Evolutionary conservation across 768 basidiomycete species (phyloP).

Genomic region (Glaciozyma antarctica): DNA sequence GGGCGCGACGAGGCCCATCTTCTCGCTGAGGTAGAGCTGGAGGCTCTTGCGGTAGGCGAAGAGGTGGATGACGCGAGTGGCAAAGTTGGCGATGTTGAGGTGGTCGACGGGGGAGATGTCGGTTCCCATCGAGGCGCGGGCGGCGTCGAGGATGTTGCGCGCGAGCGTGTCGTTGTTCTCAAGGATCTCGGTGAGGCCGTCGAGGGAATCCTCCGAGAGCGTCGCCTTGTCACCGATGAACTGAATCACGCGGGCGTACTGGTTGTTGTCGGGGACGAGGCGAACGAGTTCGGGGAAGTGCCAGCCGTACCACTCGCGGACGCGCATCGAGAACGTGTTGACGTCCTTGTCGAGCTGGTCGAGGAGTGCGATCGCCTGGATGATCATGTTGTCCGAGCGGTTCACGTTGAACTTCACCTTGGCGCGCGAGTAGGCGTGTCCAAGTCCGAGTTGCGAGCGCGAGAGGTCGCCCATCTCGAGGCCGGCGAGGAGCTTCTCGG

Average conservation of each 20-base stretch:
- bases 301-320: conserved; percentile 98
- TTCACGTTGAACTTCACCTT: conserved; percentile 98
- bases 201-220: conserved; percentile 66
- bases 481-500: conserved; percentile 76
- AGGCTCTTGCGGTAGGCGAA: conserved; percentile 89
- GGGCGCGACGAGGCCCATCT: conserved; percentile 96
- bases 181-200: conserved; percentile 65
- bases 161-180: conserved; percentile 64
- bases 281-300: conserved; percentile 95
- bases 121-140: conserved; percentile 88
- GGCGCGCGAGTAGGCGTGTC: conserved; percentile 92
- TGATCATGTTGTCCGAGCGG: conserved; percentile 78
- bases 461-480: conserved; percentile 77
- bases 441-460: conserved; percentile 90
- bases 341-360: conserved; percentile 99
- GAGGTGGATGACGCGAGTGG: conserved; percentile 77
- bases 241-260: conserved; percentile 74
- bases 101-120: conserved; percentile 84
- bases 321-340: conserved; percentile 96
- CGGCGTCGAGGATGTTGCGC: conserved; percentile 88
- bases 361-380: conserved; percentile 92
- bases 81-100: conserved; percentile 89
- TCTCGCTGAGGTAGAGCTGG: conserved; percentile 76
- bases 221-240: conserved; percentile 84
- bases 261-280: conserved; percentile 86